Evolutionary conservation across 352 stramenopile species (phyloP).

Genomic region (Pythium volutum): DNA sequence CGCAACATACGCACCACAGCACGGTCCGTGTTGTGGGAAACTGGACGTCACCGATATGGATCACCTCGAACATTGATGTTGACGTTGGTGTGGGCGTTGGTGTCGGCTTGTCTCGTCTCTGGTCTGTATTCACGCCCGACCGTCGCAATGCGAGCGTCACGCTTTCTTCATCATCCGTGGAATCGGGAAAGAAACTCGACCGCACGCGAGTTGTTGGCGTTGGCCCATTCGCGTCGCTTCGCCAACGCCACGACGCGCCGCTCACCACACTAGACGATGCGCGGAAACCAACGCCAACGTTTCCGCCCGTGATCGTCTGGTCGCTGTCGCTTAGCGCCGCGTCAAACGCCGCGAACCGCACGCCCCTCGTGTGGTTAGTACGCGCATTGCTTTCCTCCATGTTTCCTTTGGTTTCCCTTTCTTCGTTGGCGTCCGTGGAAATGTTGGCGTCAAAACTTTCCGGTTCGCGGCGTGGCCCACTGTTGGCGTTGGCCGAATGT

Average conservation of each 20-base stretch:
- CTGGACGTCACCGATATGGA: constrained; percentile 49
- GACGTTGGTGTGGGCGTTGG: not conserved
- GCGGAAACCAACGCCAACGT: not conserved
- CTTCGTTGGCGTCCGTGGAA: not conserved
- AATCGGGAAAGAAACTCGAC: constrained; percentile 73
- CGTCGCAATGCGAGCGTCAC: not conserved
- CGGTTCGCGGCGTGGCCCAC: not conserved
- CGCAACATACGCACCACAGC: constrained; percentile 44
- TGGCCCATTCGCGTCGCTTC: not conserved
- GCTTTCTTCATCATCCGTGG: constrained; percentile 61
- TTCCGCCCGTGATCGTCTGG: constrained; percentile 44
- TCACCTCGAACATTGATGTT: constrained; percentile 14
- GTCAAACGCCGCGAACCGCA: constrained; percentile 51
- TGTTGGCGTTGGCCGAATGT: not conserved
- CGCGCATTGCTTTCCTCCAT: not conserved
- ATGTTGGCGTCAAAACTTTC: not conserved
- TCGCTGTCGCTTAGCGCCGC: constrained; percentile 62
- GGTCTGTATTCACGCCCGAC: not conserved
- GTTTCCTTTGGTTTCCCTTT: not conserved
- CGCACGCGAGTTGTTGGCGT: constrained; percentile 1
- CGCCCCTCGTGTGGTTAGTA: not conserved
- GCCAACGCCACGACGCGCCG: not conserved
- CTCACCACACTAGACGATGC: not conserved
- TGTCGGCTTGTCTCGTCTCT: not conserved
- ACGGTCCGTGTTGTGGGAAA: constrained; percentile 67